Evolutionary conservation across 495 filamentous ascomycete genomes (phyloP), one percentile per base, ranked within the genome.

Genomic region (Chaetomium cochliodes): DNA sequence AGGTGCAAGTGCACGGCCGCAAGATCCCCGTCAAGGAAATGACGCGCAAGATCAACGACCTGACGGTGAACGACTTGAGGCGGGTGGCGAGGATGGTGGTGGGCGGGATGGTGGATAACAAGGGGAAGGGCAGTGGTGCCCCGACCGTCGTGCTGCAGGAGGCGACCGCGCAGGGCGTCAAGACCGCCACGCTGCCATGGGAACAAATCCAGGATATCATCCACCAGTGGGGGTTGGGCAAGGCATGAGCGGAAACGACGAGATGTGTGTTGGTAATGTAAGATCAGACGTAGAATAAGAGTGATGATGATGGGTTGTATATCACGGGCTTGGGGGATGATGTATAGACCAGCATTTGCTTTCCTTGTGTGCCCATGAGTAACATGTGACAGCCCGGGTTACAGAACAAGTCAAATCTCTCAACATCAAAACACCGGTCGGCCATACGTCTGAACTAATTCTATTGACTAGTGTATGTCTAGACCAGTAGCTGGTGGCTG

Each of bases 91-190:
- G 81, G 66, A 77, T 83, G 67, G 88, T 99, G 22, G 84, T 98
- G 30, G 84, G 88, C 59, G 94, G 94, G 4, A 69, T 86, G 61
- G 87, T 94, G 18, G 68, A 84, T 63, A 98, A 97, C 74, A 68
- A 74, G 2, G 94, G 94, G 12, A 70, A 81, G 22, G 94, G 94
- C 16, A 94, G 86, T 64, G 94, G 94, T 33, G 88, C 91, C 52
- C 92, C 93, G n/a, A 98, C 94, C 0, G 91, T 98, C 49, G 92
- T 98, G 55, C 69, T 98, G 73, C 94, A 97, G 80, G 92, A 96
- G 76, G 86, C 85, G n/a, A 42, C 83, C 54, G 78, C 81, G 50
- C 78, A 83, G 28, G 83, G 82, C 20, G 84, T 81, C 13, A 67
- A 41, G 56, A 77, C 67, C 42, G 73, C 77, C 65, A 84, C 76